A percentile compares a stretch with the other conserved stretches of the same genome.
Conservation (phyloP, 2,329 filamentous ascomycete species). For the Cylindrodendrum hubeiense region DNA sequence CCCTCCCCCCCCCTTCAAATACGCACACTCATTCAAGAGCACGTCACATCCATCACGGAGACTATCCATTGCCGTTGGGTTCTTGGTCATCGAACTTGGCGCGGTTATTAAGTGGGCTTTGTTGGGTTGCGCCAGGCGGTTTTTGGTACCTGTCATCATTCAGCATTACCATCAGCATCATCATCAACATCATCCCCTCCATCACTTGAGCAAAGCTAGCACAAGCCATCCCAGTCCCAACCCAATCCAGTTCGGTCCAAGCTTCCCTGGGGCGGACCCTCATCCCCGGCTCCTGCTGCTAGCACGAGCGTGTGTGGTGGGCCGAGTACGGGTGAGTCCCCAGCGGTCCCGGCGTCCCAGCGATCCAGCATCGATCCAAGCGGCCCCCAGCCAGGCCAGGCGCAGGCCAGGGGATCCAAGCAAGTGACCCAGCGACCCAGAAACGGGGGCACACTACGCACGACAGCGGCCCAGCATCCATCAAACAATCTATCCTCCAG, state of each 20-base stretch:
- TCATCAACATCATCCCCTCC: conserved; percentile 22
- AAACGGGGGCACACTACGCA: not conserved
- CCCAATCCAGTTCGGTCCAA: conserved; percentile 39
- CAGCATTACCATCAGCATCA: conserved; percentile 17
- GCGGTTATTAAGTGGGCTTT: conserved; percentile 22
- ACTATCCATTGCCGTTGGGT: not conserved
- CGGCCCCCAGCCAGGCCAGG: conserved; percentile 13
- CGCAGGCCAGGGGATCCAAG: conserved; percentile 22
- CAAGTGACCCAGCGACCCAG: conserved; percentile 24
- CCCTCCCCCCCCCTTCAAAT: no score
- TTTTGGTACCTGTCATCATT: conserved; percentile 22
- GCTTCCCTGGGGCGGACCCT: conserved; percentile 39
- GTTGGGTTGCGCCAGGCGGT: conserved; percentile 1
- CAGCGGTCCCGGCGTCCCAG: conserved; percentile 5
- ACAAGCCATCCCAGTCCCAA: conserved; percentile 23
- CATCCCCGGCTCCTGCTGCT: conserved; percentile 37
- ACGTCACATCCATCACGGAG: not conserved
- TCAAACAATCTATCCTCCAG: not conserved
- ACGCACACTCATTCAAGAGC: not conserved
- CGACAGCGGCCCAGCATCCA: not conserved
- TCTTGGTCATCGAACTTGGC: conserved; percentile 10
- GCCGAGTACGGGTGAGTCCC: conserved; percentile 26
- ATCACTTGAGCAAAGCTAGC: conserved; percentile 19
- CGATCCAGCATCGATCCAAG: conserved; percentile 30
- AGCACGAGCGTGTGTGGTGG: conserved; percentile 31